Base-by-base conservation (phyloP, 2,329 filamentous ascomycete species). In the Ophiostoma ulmi region DNA sequence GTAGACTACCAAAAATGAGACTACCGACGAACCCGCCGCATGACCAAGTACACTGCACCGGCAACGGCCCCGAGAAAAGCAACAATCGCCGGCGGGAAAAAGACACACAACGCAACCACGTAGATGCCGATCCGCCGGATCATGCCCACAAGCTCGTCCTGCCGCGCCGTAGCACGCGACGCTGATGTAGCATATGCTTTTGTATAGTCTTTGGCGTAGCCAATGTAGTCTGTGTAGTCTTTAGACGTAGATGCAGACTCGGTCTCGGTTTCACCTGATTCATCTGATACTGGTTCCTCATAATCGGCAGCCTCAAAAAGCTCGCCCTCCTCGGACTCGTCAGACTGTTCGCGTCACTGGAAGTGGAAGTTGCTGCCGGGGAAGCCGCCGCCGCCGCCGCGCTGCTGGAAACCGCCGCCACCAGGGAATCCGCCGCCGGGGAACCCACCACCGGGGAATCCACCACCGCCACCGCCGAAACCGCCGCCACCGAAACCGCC, bases 401-500 rank as follows among this genome's bases (percentile, higher is more conserved):
- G 76, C 65, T 79, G 76, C 64, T 48, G 65, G 2, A 31, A 31
- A 52, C 48, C 67, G 8, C 48, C 48, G 38, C 55, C 68, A 8
- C 65, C 39, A 44, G 77, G 77, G 41, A 79, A 77, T 5, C 69
- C 70, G 55, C 78, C 77, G 66, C 44, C 44, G 17, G 67, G 67
- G 58, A 84, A 84, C 79, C 89, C 90, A 72, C 85, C 83, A 3
- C 69, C 79, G 73, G 65, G 65, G 39, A 67, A 67, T 1, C 85
- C 83, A 48, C 85, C 82, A n/a, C 79, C 78, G 10, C 85, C 73
- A 58, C 84, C 83, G 8, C 82, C 81, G 64, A 80, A 78, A 69
- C 84, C 81, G 65, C 80, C 79, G 70, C 84, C 81, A 64, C 80
- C 78, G 70, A 84, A 81, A 61, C 83, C 83, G 63, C 84, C 84